Evolutionary conservation across 192 early-diverging fungal genomes (phyloP), one percentile per base, ranked within the genome.

Genomic region (Backusella sp.): DNA sequence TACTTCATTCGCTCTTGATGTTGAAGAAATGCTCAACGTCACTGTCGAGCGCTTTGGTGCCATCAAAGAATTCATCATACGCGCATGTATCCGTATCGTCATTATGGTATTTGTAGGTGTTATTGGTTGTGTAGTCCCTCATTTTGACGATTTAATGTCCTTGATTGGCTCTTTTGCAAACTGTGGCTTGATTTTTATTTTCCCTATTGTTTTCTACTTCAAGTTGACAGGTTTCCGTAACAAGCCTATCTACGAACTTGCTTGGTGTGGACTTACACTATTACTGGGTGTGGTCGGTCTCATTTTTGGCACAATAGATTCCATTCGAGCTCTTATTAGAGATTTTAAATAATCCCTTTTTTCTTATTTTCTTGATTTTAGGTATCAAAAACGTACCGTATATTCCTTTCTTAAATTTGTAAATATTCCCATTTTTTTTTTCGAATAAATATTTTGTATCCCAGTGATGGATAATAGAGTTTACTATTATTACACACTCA

Each of bases 121-220:
- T n/a, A 81, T 92, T 72, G 91, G 93, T 9, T 81, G 91, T 74
- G 79, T 87, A 34, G 86, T 95, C 5, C 93, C 94, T 6, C 94
- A 90, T 84, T 96, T 97, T 86, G 88, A 87, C 66, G 89, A 92
- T 74, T 84, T 95, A 28, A 86, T 96, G 86, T 89, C 90, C 4
- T 84, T 97, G n/a, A 72, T 97, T n/a, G 94, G 94, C n/a, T 91
- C 94, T 7, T 76, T 95, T 9, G 88, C 91, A 46, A 95, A 92
- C 73, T 91, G 87, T 52, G 82, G 88, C n/a, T 85, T 95, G 23
- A 94, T 96, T 82, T 96, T 96, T 77, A 84, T 95, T 65, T 85
- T 96, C 42, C 95, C 95, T 1, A 86, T 95, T 36, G 35, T 94
- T 14, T 94, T 89, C 83, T 92, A 95, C 73, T 84, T 92, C 39